Conservation (phyloP, 2,329 filamentous ascomycete genomes). For the Colletotrichum horii region DNA sequence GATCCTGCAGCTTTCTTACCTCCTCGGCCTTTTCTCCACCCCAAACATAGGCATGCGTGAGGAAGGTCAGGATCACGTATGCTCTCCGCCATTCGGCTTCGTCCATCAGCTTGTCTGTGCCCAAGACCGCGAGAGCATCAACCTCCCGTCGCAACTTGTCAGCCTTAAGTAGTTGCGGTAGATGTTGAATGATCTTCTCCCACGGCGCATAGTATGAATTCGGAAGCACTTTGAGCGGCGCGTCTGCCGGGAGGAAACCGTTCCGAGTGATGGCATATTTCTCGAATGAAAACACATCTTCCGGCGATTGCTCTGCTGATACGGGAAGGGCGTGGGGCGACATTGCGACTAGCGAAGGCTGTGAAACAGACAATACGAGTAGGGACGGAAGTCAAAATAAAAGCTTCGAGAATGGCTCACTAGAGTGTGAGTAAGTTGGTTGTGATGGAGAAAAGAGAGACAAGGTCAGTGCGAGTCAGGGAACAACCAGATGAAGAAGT, state of each 20-base stretch:
- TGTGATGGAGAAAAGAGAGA: neutral
- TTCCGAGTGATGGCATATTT: conserved; percentile 53
- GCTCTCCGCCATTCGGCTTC: conserved; percentile 82
- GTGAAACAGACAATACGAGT: neutral
- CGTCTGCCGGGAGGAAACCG: conserved; percentile 78
- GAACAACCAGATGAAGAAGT: conserved; percentile 1
- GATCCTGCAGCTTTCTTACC: conserved; percentile 46
- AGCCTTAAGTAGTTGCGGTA: conserved; percentile 71
- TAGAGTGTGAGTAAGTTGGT: neutral
- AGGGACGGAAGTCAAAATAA: neutral
- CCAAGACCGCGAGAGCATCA: conserved; percentile 71
- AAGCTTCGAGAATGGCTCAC: neutral
- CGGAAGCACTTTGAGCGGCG: conserved; percentile 69
- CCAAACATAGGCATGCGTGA: conserved; percentile 90
- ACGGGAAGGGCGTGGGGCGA: conserved; percentile 45
- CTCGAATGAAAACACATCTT: conserved; percentile 26
- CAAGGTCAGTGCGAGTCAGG: conserved; percentile 1
- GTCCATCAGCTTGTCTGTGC: conserved; percentile 64
- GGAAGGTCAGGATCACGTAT: conserved; percentile 78
- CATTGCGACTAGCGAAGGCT: conserved; percentile 31
- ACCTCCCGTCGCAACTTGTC: conserved; percentile 68
- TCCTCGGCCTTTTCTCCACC: conserved; percentile 77
- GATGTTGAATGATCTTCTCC: conserved; percentile 72
- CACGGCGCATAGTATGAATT: conserved; percentile 80
- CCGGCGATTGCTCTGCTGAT: conserved; percentile 5